Evolutionary conservation across 2,329 filamentous ascomycete species (phyloP).

Genomic region (Phaeosphaeriaceae sp.): DNA sequence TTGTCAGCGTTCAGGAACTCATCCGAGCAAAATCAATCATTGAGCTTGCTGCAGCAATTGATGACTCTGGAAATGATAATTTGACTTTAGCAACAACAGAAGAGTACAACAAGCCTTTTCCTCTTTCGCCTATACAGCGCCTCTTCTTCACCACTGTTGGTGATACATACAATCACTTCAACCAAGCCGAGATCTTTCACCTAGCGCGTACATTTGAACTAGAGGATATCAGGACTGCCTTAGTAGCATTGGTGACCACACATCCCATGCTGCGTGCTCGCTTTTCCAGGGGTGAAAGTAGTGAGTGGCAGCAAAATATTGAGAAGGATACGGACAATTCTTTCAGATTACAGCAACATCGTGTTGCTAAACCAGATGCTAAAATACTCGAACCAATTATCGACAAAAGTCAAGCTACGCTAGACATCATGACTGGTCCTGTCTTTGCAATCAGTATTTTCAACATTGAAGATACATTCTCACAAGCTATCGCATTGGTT

Average conservation of each 20-base stretch:
- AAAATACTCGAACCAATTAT: constrained; percentile 28
- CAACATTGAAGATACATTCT: constrained; percentile 40
- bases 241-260: constrained; percentile 39
- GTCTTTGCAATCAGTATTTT: constrained; percentile 53
- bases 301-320: constrained; percentile 43
- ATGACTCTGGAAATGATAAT: constrained; percentile 12
- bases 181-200: constrained; percentile 39
- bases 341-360: constrained; percentile 34
- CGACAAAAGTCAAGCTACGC: constrained; percentile 37
- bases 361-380: constrained; percentile 14
- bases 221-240: constrained; percentile 33
- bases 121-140: constrained; percentile 39
- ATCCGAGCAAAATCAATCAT: constrained; percentile 42
- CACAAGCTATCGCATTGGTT: constrained; percentile 45
- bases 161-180: constrained; percentile 37
- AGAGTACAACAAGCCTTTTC: constrained; percentile 34
- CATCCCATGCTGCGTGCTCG: constrained; percentile 52
- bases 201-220: constrained; percentile 30
- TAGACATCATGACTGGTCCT: constrained; percentile 46
- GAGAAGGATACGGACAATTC: constrained; percentile 29
- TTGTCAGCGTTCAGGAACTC: constrained; percentile 42
- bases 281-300: constrained; percentile 36
- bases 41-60: constrained; percentile 29
- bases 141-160: constrained; percentile 39
- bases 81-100: constrained; percentile 5